Base-by-base conservation (phyloP, 441 rosid genomes). In the Eruca vesicaria region DNA sequence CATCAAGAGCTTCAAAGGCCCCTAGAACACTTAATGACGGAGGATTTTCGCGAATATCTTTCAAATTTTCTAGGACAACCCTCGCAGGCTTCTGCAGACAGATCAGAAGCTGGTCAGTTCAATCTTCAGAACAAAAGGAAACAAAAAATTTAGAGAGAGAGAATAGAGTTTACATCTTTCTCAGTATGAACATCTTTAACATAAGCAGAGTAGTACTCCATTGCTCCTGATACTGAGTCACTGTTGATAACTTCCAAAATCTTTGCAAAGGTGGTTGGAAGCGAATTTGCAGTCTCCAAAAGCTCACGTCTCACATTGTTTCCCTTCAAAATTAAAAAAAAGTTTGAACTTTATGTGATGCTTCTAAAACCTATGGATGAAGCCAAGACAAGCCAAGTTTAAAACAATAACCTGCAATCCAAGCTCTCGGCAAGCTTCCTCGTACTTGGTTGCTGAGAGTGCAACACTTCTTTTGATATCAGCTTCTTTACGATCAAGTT, bases 361-460 rank as follows among this genome's bases (percentile, higher is more conserved):
- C 63, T 60, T 73, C 58, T 15, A 72, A 64, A 58, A 72, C 57
- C 26, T 33, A 26, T 55, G 18, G 74, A 68, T 33, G 18, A 69
- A 63, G 29, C 41, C 57, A 75, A 78, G 62, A 21, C 64, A 72
- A 73, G 15, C 5, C 3, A 38, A 38, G 48, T 26, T 50, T 56
- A 55, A 36, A 68, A 55, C 5, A 9, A 45, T n/a, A 75, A 91
- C 98, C 97, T 90, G 94, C 88, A 96, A 84, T 28, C 99, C 98
- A 82, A 96, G 94, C 87, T 91, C 98, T 73, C 92, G 96, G 81
- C 96, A 92, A 77, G 99, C 97, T 79, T 96, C 97, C 55, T 80
- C 86, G 71, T 96, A 96, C 68, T 92, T 93, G 69, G 91, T 82
- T 29, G 97, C 93, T 56, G 99, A 93, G 19, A 90, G 79, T 76